Conservation (phyloP, 75 land plant genomes). For the Adiantum capillusveneris region DNA sequence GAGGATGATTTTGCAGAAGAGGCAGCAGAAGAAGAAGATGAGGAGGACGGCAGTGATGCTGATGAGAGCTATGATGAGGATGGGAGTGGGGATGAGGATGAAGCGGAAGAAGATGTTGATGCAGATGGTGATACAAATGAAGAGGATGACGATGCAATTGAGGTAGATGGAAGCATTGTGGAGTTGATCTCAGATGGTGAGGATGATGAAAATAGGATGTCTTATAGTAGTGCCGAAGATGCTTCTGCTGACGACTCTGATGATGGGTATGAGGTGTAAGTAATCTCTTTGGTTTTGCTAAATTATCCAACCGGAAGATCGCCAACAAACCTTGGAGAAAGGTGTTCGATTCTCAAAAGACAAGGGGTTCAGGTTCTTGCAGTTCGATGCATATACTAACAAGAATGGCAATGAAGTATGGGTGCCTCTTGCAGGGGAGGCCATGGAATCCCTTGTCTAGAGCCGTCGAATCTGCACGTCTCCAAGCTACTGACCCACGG, state of each 20-base stretch:
- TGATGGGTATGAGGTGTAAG: too few relatives aligned
- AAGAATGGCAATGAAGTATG: too few relatives aligned
- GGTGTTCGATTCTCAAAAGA: too few relatives aligned
- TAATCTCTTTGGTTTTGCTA: too few relatives aligned
- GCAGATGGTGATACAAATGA: slow-evolving; percentile 33
- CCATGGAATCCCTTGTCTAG: too few relatives aligned
- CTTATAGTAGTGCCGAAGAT: slow-evolving; percentile 36
- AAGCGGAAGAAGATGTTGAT: slow-evolving; percentile 32
- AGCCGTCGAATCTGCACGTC: too few relatives aligned
- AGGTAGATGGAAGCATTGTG: slow-evolving; percentile 18
- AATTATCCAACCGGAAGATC: too few relatives aligned
- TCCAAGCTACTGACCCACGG: too few relatives aligned
- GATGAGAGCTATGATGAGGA: slow-evolving; percentile 46
- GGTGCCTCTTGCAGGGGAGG: too few relatives aligned
- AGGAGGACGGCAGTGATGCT: slow-evolving; percentile 41
- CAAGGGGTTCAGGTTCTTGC: too few relatives aligned
- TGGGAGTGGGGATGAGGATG: slow-evolving; percentile 35
- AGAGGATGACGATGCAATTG: slow-evolving; percentile 32
- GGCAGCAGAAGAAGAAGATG: slow-evolving; percentile 49
- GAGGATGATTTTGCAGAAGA: slow-evolving; percentile 73
- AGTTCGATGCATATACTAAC: too few relatives aligned
- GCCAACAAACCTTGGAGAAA: too few relatives aligned
- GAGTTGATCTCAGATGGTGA: slow-evolving; percentile 42
- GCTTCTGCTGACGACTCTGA: slow-evolving; percentile 26
- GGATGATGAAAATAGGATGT: slow-evolving; percentile 28